A percentile compares a stretch with the other conserved stretches of the same genome.
Evolutionary conservation across 805 yeast species (phyloP).

Genomic region (Suhomyces vadensis): DNA sequence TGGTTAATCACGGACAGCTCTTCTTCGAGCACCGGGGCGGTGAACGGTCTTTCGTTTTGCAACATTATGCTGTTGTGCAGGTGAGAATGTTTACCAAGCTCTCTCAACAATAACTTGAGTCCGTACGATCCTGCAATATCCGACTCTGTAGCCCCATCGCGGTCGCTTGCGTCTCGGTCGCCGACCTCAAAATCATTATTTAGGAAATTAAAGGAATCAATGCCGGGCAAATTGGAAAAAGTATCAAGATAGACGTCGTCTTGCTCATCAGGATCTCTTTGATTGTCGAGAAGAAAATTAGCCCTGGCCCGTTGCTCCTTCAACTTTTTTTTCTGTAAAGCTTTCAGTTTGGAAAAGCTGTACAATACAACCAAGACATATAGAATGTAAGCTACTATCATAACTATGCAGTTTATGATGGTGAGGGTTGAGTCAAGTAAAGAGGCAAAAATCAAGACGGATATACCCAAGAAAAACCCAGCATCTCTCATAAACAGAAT

Average conservation of each 20-base stretch:
- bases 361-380: slow-evolving; percentile 52
- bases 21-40: neutral
- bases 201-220: slow-evolving; percentile 8
- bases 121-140: slow-evolving; percentile 32
- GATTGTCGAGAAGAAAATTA: slow-evolving; percentile 14
- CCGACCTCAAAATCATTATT: neutral
- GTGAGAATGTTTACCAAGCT: slow-evolving; percentile 31
- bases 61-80: neutral
- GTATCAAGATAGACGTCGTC: slow-evolving; percentile 20
- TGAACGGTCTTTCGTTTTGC: neutral
- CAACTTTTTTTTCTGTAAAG: slow-evolving; percentile 13
- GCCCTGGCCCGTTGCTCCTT: slow-evolving; percentile 26
- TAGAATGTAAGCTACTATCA: slow-evolving; percentile 55
- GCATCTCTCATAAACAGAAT: slow-evolving; percentile 61
- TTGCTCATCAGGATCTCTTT: neutral
- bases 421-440: slow-evolving; percentile 57
- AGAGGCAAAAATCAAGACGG: slow-evolving; percentile 51
- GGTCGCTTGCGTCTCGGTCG: slow-evolving; percentile 4
- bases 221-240: slow-evolving; percentile 26
- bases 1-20: slow-evolving; percentile 7
- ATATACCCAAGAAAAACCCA: slow-evolving; percentile 52
- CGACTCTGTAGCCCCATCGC: slow-evolving; percentile 9
- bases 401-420: slow-evolving; percentile 53
- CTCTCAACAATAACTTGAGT: slow-evolving; percentile 31
- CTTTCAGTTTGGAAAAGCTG: slow-evolving; percentile 21